A percentile compares a stretch with the other conserved stretches of the same genome.
These are phyloP conservation scores for Debaryomyces hansenii DNA, from an alignment of 805 yeast genomes.

Conservation along the genomic window DNA sequence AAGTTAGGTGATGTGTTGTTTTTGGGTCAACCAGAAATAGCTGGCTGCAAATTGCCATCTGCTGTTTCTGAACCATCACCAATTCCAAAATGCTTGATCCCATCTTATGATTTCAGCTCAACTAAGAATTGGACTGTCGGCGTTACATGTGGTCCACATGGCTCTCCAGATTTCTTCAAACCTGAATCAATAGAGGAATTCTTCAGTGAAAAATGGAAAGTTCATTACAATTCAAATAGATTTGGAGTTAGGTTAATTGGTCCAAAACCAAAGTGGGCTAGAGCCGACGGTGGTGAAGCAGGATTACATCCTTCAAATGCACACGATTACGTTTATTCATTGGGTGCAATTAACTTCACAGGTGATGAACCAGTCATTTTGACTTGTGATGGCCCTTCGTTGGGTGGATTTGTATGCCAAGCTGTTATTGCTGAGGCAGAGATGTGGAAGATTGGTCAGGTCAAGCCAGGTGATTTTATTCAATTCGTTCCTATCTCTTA, in stretches of 20 bases:
- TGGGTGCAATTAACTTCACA: conserved; percentile 96
- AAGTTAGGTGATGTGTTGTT: conserved; percentile 91
- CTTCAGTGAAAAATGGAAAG: conserved; percentile 82
- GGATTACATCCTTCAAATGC: conserved; percentile 99
- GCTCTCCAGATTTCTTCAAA: conserved; percentile 92
- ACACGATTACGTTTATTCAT: conserved; percentile 93
- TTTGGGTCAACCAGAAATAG: conserved; percentile 72
- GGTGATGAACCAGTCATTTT: conserved; percentile 98
- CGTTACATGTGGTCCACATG: conserved; percentile 97
- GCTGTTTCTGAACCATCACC: conserved; percentile 66
- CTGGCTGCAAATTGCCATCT: conserved; percentile 67
- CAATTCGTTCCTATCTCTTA: conserved; percentile 76
- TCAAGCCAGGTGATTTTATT: conserved; percentile 88
- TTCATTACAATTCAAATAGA: conserved; percentile 95
- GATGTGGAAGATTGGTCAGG: conserved; percentile 98
- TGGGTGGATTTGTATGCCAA: conserved; percentile 96
- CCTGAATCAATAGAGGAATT: conserved; percentile 73
- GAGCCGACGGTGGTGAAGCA: conserved; percentile 95
- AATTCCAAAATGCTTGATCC: conserved; percentile 57
- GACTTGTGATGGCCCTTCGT: conserved; percentile 96
- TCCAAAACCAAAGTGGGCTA: conserved; percentile 96
- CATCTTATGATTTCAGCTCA: conserved; percentile 49
- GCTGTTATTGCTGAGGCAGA: conserved; percentile 96
- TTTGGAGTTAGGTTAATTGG: conserved; percentile 94
- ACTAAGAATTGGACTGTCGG: conserved; percentile 69